Base-by-base conservation (phyloP, 2,329 filamentous ascomycete species). In the Colletotrichum sp. region DNA sequence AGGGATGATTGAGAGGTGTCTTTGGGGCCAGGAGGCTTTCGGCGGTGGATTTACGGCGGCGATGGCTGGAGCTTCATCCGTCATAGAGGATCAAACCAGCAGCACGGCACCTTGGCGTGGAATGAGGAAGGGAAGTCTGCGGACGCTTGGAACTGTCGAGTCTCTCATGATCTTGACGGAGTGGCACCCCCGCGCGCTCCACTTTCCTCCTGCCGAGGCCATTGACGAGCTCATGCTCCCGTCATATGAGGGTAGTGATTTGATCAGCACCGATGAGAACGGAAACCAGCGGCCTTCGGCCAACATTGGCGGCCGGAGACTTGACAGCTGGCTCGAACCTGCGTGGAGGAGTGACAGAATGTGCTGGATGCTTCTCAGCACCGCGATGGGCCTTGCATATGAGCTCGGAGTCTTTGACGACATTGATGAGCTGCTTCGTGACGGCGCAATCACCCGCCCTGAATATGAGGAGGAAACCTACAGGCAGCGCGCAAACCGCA, bases 301-400 rank as follows among this genome's bases (percentile, higher is more conserved):
- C 34, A 91, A 92, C n/a, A 90, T 95, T 24, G 95, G 95, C 60
- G 95, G 95, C 12, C 93, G 95, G 83, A 90, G 96, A 32, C 97
- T 98, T 78, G 96, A 98, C 82, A 96, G 95, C 83, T 99, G 97
- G 95, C 91, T 99, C 6, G 97, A 99, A 83, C 97, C 97, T 4
- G 96, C 95, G 10, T 98, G 96, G 95, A 91, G 96, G 80, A 95
- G 94, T 78, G 96, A 98, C 81, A 94, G 96, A 71, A 98, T 98
- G 95, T 98, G 95, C 82, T 98, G 96, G 96, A 98, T 98, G 95
- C 88, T 99, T 16, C 90, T 99, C 34, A 98, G 95, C 81, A 98
- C 96, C 48, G 96, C 95, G 16, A 95, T 96, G 87, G 95, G 96
- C 2, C 88, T 99, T 48, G 95, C 95, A 0, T 98, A 98, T 79